These are phyloP conservation scores for Dendrothele bispora DNA, from an alignment of 768 basidiomycete species.

Conservation along the genomic window DNA sequence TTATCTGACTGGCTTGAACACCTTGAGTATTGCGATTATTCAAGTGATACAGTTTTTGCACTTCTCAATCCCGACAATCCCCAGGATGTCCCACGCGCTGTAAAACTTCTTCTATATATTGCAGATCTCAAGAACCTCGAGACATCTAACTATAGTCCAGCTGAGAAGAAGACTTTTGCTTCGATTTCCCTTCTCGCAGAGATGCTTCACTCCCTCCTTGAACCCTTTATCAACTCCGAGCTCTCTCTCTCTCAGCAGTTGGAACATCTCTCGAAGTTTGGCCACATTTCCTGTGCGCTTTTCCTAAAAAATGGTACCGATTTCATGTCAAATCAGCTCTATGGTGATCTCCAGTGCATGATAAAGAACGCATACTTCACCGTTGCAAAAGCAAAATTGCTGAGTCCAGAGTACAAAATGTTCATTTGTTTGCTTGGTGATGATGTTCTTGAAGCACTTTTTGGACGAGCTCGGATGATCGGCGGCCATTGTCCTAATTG, in stretches of 20 bases:
- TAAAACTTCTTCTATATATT: conserved; percentile 21
- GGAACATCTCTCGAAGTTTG: conserved; percentile 19
- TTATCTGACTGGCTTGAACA: conserved; percentile 17
- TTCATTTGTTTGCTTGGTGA: conserved; percentile 23
- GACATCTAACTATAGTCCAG: neutral
- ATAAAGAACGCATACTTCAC: conserved; percentile 22
- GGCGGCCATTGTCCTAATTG: conserved; percentile 4
- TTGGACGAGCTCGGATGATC: conserved; percentile 23
- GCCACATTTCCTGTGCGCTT: conserved; percentile 22
- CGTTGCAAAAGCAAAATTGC: conserved; percentile 20
- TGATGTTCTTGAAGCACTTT: conserved; percentile 27
- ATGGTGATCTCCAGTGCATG: conserved; percentile 28
- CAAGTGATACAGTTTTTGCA: conserved; percentile 12
- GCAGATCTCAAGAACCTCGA: conserved; percentile 1
- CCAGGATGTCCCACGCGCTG: conserved; percentile 31
- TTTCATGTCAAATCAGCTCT: conserved; percentile 30
- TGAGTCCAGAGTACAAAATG: conserved; percentile 17
- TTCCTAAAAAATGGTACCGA: conserved; percentile 15
- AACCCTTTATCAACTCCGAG: conserved; percentile 21
- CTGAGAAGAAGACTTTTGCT: conserved; percentile 1
- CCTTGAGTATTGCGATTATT: conserved; percentile 8
- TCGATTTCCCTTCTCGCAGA: conserved; percentile 13
- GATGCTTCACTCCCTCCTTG: conserved; percentile 13
- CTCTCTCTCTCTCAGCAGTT: conserved; percentile 27
- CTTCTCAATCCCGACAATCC: conserved; percentile 28